Conservation (phyloP, 2,329 filamentous ascomycete species). For the Trichophyton benhamiae region DNA sequence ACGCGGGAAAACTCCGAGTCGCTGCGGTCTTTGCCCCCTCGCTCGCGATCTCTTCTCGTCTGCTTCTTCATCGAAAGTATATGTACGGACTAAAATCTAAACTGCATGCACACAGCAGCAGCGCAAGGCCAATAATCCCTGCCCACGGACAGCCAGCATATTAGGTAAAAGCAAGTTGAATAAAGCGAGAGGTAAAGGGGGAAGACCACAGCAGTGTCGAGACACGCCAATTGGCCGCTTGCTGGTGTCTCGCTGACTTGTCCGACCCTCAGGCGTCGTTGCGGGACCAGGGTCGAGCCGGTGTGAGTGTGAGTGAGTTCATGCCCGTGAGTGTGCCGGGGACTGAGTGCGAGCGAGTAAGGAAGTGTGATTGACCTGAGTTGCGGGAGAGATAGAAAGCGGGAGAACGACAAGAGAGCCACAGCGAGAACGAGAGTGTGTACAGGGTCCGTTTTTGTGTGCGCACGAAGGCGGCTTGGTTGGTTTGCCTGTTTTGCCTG, state of each 20-base stretch:
- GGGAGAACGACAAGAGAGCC: too few relatives aligned
- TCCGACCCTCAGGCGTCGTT: conserved; percentile 3
- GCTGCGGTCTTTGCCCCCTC: neutral
- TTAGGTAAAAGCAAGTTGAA: conserved; percentile 3
- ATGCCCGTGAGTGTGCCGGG: too few relatives aligned
- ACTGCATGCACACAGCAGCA: neutral
- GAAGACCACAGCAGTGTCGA: neutral
- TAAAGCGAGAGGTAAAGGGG: neutral
- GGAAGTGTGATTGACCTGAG: too few relatives aligned
- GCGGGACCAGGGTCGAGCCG: conserved; percentile 3
- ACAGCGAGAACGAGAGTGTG: too few relatives aligned
- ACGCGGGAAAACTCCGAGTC: neutral
- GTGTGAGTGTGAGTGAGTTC: neutral
- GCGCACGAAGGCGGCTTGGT: too few relatives aligned
- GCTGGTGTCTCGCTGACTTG: neutral
- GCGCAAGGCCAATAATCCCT: neutral
- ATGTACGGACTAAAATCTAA: neutral
- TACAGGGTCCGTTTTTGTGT: too few relatives aligned
- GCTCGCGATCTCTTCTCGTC: neutral
- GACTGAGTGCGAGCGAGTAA: too few relatives aligned
- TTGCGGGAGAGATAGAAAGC: too few relatives aligned
- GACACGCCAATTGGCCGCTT: neutral
- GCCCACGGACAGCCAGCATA: neutral
- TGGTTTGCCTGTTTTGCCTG: neutral
- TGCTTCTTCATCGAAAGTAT: neutral